phyloP scores from a whole-genome alignment of 2,329 filamentous ascomycete species.

The Purpureocillium takamizusanense region DNA sequence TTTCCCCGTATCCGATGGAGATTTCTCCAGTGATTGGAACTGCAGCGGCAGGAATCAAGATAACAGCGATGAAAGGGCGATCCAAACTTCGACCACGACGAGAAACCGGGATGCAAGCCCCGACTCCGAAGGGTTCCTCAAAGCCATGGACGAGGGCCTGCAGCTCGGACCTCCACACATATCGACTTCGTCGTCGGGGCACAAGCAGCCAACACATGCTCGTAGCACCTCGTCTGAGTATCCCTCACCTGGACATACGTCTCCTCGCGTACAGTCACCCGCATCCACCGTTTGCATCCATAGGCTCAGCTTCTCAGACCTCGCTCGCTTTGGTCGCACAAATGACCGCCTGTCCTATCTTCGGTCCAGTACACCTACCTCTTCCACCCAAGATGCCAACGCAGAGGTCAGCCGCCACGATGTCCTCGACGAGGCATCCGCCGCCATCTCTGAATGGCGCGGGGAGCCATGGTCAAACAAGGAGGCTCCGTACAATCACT shows the following conservation, averaged over 20 bases:
- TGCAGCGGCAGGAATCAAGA: too few species aligned
- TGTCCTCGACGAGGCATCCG: conserved; percentile 14
- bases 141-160: too few species aligned
- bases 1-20: too few species aligned
- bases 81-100: too few species aligned
- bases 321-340: conserved; percentile 18
- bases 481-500: conserved; percentile 14
- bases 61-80: too few species aligned
- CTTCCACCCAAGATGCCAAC: conserved; percentile 7
- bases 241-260: conserved; percentile 12
- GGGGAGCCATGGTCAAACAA: conserved; percentile 9
- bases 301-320: conserved; percentile 16
- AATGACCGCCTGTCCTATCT: conserved; percentile 20
- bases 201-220: neutral
- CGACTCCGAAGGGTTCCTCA: too few species aligned
- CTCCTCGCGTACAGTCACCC: conserved; percentile 18
- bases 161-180: too few species aligned
- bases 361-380: conserved; percentile 15
- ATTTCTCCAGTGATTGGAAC: too few species aligned
- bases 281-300: conserved; percentile 10
- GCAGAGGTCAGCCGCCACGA: conserved; percentile 10
- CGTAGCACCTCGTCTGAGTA: conserved; percentile 24
- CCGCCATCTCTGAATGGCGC: conserved; percentile 16
- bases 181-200: too few species aligned
- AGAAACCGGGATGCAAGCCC: too few species aligned